Base-by-base conservation (phyloP, 805 yeast genomes). In the Ogataea nitratoaversa region DNA sequence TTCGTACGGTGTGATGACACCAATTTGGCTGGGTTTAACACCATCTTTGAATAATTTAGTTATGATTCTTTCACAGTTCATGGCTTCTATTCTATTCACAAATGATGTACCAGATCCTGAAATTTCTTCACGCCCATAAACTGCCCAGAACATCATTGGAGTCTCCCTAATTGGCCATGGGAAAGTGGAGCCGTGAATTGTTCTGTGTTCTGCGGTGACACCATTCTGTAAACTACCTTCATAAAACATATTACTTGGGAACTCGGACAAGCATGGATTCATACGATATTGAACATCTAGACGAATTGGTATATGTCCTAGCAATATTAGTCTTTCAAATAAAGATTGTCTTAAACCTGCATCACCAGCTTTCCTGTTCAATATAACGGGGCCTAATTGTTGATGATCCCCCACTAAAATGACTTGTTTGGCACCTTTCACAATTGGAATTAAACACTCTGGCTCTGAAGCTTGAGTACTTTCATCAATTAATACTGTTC, bases 101-200 rank as follows among this genome's bases (percentile, higher is more conserved):
- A 70, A 89, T 8, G 95, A 84, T 5, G 83, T 80, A 42, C 96
- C 97, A 47, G 79, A 74, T 0, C 81, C 76, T 19, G 93, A 79
- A 37, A 90, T 76, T 62, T 90, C 97, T 66, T 90, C 97, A 49
- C 83, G 79, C 30, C 96, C 96, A 56, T 79, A 79, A 49, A 82
- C 82, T 0, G 86, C 82, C 96, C 96, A 89, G 54, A 90, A 86
- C 93, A 90, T 84, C 95, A 88, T 87, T n/a, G 96, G 97, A 5
- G 71, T 72, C 36, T 78, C 82, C 19, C 71, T 69, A 20, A 84
- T 81, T 1, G 96, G 96, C 97, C 96, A 90, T n/a, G 95, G 95
- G 66, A 89, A 88, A 5, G 73, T 67, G 6, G 79, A 68, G 23
- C 74, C 66, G 1, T 63, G 46, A 16, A 81, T 58, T 12, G 73